Percentiles rank a stretch among this genome's conserved stretches.
phyloP scores from a whole-genome alignment of 1,139 yeast genomes.

The Hanseniaspora sp. region DNA sequence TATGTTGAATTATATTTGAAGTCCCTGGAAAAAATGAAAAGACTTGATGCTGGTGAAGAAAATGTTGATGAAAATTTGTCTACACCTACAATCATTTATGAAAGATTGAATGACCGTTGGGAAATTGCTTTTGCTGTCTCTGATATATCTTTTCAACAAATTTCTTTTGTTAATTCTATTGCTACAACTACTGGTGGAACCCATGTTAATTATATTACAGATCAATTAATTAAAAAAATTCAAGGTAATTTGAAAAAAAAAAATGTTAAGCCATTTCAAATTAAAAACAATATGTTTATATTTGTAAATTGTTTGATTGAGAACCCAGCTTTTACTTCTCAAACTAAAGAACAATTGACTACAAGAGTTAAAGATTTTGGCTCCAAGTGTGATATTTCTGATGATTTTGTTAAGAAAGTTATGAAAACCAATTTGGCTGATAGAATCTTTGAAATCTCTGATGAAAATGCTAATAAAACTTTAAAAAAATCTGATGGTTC shows the following conservation, averaged over 20 bases:
- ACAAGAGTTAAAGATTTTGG: conserved; percentile 85
- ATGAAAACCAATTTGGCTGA: conserved; percentile 75
- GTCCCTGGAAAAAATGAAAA: conserved; percentile 43
- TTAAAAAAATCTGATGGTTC: conserved; percentile 86
- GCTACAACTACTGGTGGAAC: conserved; percentile 98
- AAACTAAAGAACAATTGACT: conserved; percentile 91
- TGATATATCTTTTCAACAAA: conserved; percentile 83
- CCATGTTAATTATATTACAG: conserved; percentile 78
- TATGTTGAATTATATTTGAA: conserved; percentile 86
- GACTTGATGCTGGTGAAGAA: conserved; percentile 30
- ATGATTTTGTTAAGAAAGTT: conserved; percentile 59
- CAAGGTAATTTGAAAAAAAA: conserved; percentile 65
- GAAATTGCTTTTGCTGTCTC: conserved; percentile 92
- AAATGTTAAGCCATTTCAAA: conserved; percentile 76
- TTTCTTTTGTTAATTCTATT: conserved; percentile 92
- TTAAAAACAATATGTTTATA: conserved; percentile 78
- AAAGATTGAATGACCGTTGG: conserved; percentile 73
- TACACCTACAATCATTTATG: conserved; percentile 62
- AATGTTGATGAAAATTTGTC: conserved; percentile 33
- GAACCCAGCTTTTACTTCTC: conserved; percentile 95
- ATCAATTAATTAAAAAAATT: conserved; percentile 70
- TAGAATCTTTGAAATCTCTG: conserved; percentile 70
- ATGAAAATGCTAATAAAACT: conserved; percentile 78
- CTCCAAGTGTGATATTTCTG: conserved; percentile 60
- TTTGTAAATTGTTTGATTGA: conserved; percentile 88